Base-by-base conservation (phyloP, 2,329 filamentous ascomycete species). In the Botryotinia globosa region DNA sequence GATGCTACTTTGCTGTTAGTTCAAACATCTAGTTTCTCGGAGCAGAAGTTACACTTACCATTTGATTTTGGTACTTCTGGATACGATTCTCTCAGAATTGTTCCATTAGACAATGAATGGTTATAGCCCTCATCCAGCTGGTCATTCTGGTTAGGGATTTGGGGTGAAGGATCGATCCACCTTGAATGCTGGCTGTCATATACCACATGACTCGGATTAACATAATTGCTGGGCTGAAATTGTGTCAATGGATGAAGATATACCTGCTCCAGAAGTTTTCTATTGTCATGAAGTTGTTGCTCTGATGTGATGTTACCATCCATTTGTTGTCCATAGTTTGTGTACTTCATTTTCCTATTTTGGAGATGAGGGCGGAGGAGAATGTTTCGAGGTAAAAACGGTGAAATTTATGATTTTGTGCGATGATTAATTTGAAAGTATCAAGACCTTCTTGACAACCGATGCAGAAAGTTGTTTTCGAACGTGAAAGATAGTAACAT, bases 301-400 rank as follows among this genome's bases (percentile, higher is more conserved):
- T 25, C 34, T 1, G 44, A 29, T 6, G 32, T 12, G 12, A 51
- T 66, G 3, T 16, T 22, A 8, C 22, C 12, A 22, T 66, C 25
- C 22, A 51, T 48, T 14, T 3, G 1, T 12, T 25, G 1, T 3
- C 20, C 12, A 7, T 25, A 34, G 5, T 34, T 34, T 8, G 4
- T 25, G 29, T 48, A 16, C 9, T 48, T 14, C 44, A 65, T 65
- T 0, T 65, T 44, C 4, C 32, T 48, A 1, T 8, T 34, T 54
- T 8, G 3, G 14, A 7, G 5, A 0, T 12, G 48, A 7, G 3
- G 12, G 1, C 1, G 10, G 22, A 51, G 9, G 4, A 51, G 6
- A n/a, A n/a, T n/a, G 1, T 14, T 5, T n/a, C 45, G 10, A 51
- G 14, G 10, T 51, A 25, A 25, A 12, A 0, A 12, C 4, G 12